Evolutionary conservation across 345 rosid genomes (phyloP), one percentile per base, ranked within the genome.

Genomic region (Salix viminalis): DNA sequence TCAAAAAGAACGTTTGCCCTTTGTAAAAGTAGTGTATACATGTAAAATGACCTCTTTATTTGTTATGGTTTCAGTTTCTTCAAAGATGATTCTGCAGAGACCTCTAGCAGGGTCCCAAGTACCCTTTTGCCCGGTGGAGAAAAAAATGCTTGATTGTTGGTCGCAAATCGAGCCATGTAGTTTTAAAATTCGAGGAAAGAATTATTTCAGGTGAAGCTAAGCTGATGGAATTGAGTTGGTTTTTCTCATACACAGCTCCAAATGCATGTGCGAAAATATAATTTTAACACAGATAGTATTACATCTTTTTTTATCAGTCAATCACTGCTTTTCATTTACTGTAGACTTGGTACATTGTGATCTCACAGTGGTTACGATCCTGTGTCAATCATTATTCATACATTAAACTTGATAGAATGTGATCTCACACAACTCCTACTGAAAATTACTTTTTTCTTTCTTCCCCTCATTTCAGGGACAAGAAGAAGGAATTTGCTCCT

Each of bases 401-500:
- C 44, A 75, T 30, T 36, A 58, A 60, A 75, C 74, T 44, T 70
- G 36, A 30, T 34, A 34, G 58, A 54, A 36, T 34, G 66, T 21
- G 48, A 19, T n/a, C 28, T 44, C 42, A 75, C 48, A 54, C 32
- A 30, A 37, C 37, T 79, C 21, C 64, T 36, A 36, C 62, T 41
- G 26, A 65, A 46, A 70, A 50, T 32, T 26, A 12, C 14, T 24
- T 32, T 7, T 65, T 24, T 32, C 14, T 65, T 7, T 69, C 11
- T 69, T 62, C 67, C 23, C 15, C 14, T 42, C 67, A 70, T 85
- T 81, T 81, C 80, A 96, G 97, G 91, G 99, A 96, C 65, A 96
- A 91, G 91, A 96, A 86, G 91, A 94, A 96, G 88, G 97, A 94
- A 18, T 81, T 85, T 80, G 99, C 97, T 56, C 71, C 89, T 37